Base-by-base conservation (phyloP, 2,329 filamentous ascomycete genomes). In the Pseudocercospora cruenta region DNA sequence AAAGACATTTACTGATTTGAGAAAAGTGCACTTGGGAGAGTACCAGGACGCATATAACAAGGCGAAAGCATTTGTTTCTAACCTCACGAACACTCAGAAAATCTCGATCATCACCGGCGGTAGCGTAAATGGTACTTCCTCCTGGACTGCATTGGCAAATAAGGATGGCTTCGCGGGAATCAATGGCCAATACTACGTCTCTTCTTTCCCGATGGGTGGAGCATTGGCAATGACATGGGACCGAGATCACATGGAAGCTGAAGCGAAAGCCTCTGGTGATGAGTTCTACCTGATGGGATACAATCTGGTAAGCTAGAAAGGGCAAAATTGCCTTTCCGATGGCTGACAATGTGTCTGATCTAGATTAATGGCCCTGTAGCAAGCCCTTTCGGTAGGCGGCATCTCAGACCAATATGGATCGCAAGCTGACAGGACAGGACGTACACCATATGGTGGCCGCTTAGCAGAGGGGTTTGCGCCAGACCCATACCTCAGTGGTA, bases 401-500 rank as follows among this genome's bases (percentile, higher is more conserved):
- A 31, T 9, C 28, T 5, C 28, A 31, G 3, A 31, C 8, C 28
- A 31, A 1, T 31, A 6, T 31, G 28, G 4, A 31, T 9, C 8
- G 28, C 4, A 45, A 45, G 39, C 39, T 45, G 39, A 45, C 39
- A 19, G n/a, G 14, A 16, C 19, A 45, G 39, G 39, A 45, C 39
- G 47, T 21, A 67, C 64, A n/a, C 67, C 67, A 33, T 67, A 69
- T 36, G 64, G 62, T 28, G 91, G 91, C 28, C 83, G 89, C 26
- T 90, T 90, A 76, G 92, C 90, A 91, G 89, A 90, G 78, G 81
- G 82, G 5, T 88, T 87, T 80, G 88, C 89, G 4, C 89, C 90
- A 2, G 92, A 95, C 72, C 92, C 92, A 0, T 89, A 90, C 16
- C 83, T 93, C 60, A 89, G 91, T 60, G 93, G 91, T 60, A 82